phyloP scores from a whole-genome alignment of 1,284 basidiomycete genomes.

The Cryptococcus jaspeensis region DNA sequence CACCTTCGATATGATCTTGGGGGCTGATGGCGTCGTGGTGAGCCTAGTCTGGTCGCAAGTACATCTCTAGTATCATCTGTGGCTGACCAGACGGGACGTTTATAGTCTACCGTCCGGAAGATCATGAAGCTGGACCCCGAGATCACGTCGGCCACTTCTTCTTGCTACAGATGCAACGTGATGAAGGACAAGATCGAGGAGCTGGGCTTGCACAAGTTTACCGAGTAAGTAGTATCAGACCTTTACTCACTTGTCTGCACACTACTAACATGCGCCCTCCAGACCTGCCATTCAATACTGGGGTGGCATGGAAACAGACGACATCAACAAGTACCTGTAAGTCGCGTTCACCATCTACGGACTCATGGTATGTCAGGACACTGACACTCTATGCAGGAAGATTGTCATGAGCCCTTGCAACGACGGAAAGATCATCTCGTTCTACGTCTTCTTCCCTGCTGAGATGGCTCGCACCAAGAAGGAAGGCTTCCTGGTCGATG shows the following conservation, averaged over 20 bases:
- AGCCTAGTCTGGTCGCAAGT: constrained; percentile 8
- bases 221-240: constrained; percentile 24
- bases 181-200: constrained; percentile 34
- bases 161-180: constrained; percentile 53
- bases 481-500: constrained; percentile 49
- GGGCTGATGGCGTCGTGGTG: constrained; percentile 49
- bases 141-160: constrained; percentile 45
- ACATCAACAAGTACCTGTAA: constrained; percentile 30
- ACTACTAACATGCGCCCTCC: background rate
- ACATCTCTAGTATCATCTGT: too few relatives aligned
- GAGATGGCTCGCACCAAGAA: constrained; percentile 50
- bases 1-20: constrained; percentile 47
- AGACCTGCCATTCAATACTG: constrained; percentile 49
- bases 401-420: constrained; percentile 51
- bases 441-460: constrained; percentile 46
- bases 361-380: background rate
- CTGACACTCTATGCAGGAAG: constrained; percentile 40
- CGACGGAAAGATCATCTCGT: constrained; percentile 45
- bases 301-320: constrained; percentile 39
- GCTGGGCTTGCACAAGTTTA: constrained; percentile 44
- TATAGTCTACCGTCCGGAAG: constrained; percentile 32
- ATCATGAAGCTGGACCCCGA: constrained; percentile 36
- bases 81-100: background rate
- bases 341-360: too few relatives aligned
- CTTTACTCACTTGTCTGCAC: too few relatives aligned